Evolutionary conservation across 116 monocot genomes (phyloP).

Genomic region (Iris pallida): DNA sequence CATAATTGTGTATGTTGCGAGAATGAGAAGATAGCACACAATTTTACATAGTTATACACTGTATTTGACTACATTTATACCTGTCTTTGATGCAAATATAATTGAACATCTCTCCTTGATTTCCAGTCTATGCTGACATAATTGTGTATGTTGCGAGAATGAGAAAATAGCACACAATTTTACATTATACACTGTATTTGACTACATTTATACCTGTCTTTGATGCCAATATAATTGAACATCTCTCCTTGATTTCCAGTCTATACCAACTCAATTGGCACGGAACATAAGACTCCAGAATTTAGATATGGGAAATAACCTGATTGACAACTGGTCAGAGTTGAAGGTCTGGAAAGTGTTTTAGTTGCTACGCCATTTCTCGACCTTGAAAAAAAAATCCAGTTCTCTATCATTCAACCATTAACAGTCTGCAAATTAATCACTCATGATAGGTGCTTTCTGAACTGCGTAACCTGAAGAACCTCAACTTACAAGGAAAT

Average conservation of each 20-base stretch:
- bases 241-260: slow-evolving; percentile 25
- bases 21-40: neutral
- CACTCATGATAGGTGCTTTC: slow-evolving; percentile 54
- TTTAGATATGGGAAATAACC: slow-evolving; percentile 82
- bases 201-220: neutral
- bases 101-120: neutral
- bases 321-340: slow-evolving; percentile 61
- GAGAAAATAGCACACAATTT: too few species aligned
- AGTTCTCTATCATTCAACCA: neutral
- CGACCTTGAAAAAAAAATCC: too few species aligned
- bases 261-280: slow-evolving; percentile 47
- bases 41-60: neutral
- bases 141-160: too few species aligned
- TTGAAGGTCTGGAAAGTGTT: slow-evolving; percentile 45
- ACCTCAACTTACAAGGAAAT: slow-evolving; percentile 83
- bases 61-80: neutral
- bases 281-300: slow-evolving; percentile 55
- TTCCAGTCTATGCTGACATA: slow-evolving; percentile 53
- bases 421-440: neutral
- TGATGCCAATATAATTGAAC: neutral
- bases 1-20: neutral
- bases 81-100: neutral
- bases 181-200: neutral
- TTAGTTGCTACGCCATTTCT: too few species aligned
- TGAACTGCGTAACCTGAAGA: slow-evolving; percentile 55